These are phyloP conservation scores for Rosa rugosa DNA, from an alignment of 306 rosid genomes.

Conservation along the genomic window DNA sequence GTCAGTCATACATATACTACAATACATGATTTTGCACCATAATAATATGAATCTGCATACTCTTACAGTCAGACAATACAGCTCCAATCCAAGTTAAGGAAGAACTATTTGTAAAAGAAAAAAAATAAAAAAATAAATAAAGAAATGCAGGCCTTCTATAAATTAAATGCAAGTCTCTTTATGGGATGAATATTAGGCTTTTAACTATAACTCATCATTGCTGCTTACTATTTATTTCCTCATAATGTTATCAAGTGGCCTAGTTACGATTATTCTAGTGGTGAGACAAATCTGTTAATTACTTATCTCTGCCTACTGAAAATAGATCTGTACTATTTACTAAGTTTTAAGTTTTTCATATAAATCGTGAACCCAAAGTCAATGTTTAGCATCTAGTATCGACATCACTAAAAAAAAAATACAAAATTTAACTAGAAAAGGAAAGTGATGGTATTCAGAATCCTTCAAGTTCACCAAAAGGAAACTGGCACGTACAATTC, in stretches of 20 bases:
- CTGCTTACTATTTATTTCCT: neutral
- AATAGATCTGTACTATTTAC: neutral
- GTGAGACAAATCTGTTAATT: neutral
- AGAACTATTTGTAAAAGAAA: neutral
- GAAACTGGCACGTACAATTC: neutral
- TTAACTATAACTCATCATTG: neutral
- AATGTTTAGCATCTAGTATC: neutral
- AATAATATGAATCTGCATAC: neutral
- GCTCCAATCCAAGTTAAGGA: neutral
- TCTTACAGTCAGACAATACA: neutral
- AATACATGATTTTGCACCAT: neutral
- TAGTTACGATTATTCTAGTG: neutral
- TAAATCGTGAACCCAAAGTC: neutral
- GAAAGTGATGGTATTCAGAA: neutral
- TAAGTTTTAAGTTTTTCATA: neutral
- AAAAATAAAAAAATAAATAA: neutral
- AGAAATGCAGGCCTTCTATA: neutral
- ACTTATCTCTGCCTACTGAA: neutral
- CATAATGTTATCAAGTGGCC: neutral
- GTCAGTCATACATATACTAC: neutral
- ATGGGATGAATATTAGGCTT: neutral
- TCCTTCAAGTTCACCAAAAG: conserved; percentile 1
- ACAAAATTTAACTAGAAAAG: neutral
- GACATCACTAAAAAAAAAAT: neutral
- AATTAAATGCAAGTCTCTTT: neutral